Evolutionary conservation across 179 eudicot species (phyloP), one percentile per base, ranked within the genome.

Genomic region (Silene vulgaris): DNA sequence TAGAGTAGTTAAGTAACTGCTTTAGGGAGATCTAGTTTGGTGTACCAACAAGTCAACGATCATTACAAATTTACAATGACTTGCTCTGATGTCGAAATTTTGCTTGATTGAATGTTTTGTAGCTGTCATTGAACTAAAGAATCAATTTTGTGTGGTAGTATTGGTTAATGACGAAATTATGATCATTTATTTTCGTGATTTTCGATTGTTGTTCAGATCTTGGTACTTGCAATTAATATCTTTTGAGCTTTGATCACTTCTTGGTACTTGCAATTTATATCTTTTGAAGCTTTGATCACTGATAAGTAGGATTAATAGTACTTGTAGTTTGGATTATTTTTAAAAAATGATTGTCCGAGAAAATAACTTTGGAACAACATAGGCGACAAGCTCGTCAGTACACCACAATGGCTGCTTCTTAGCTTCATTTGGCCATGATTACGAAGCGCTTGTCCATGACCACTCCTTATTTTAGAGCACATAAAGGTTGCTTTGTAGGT

Each of bases 31-130:
- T 32, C 26, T 19, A 37, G 9, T 37, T 68, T 35, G 72, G 72
- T 68, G 29, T 68, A 68, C 28, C 21, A 37, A 68, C 72, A 4
- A 17, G 73, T 45, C 37, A 70, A 70, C 9, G 32, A 70, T 4
- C 73, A 48, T 70, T 16, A 70, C 73, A 12, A 26, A 23, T 23
- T 70, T 20, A 23, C 61, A 20, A 23, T 23, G n/a, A 1, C 21
- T 48, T 23, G 9, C 19, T 1, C 17, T 16, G n/a, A 0, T 32
- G 14, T 11, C 8, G 14, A 0, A 45, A 8, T 40, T 40, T 40
- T 40, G 12, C 8, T 45, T 45, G 52, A 45, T 45, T 65, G 70
- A 32, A 29, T 65, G 70, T 11, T 29, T 32, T 14, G 29, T 62
- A 62, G 16, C 45, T 30, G 45, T 13, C 19, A 65, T 65, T 65